Evolutionary conservation across 192 early-diverging fungal genomes (phyloP).

Genomic region (Helicostylum pulchrum): DNA sequence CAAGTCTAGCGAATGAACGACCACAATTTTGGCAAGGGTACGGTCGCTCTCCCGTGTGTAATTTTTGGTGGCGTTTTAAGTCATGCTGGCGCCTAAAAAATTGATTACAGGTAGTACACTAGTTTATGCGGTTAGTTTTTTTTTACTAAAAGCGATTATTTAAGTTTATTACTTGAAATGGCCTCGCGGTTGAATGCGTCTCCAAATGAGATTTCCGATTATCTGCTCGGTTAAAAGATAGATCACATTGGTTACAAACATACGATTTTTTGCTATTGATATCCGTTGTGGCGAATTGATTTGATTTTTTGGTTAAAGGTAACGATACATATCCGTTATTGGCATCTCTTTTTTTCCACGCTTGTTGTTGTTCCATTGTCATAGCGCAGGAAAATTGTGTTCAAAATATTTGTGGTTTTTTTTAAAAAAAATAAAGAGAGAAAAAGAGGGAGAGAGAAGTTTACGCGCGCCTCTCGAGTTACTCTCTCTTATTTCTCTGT

Average conservation of each 20-base stretch:
- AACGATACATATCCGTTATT: no score
- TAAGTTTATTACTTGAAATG: constrained; percentile 30
- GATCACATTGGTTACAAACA: constrained; percentile 24
- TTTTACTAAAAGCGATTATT: neutral
- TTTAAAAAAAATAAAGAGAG: no score
- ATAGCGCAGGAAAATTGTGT: no score
- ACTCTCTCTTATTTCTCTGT: no score
- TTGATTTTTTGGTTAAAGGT: no score
- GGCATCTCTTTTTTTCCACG: no score
- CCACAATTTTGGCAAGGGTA: constrained; percentile 67
- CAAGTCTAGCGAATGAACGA: constrained; percentile 74
- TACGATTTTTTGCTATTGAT: no score
- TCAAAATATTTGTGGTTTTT: no score
- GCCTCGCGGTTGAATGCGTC: constrained; percentile 23
- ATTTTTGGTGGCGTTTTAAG: constrained; percentile 79
- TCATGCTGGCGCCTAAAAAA: constrained; percentile 72
- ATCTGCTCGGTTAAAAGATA: constrained; percentile 23
- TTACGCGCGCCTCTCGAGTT: no score
- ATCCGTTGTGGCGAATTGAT: no score
- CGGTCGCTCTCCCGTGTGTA: constrained; percentile 75
- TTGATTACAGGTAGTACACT: constrained; percentile 30
- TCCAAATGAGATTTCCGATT: constrained; percentile 35
- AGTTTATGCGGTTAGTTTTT: neutral
- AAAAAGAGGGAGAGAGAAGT: no score
- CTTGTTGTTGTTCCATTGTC: no score